Evolutionary conservation across 768 basidiomycete species (phyloP).

Genomic region (Suillus luteus): DNA sequence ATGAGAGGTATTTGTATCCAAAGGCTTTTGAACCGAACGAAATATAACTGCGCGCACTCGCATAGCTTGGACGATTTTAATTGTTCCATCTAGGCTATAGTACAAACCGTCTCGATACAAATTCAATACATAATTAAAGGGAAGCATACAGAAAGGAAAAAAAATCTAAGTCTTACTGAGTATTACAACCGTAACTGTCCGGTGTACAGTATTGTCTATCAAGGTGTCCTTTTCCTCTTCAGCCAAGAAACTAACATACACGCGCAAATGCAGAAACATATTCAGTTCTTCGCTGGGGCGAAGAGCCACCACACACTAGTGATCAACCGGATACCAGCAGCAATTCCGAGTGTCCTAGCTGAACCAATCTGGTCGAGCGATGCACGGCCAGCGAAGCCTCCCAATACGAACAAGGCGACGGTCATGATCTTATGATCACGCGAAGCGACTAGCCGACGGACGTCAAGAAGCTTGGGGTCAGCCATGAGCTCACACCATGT

Average conservation of each 20-base stretch:
- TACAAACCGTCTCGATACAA: background rate
- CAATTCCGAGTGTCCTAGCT: conserved; percentile 64
- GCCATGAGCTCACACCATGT: conserved; percentile 89
- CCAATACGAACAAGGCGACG: conserved; percentile 67
- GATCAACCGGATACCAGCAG: conserved; percentile 59
- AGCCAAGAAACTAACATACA: background rate
- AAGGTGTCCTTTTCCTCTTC: background rate
- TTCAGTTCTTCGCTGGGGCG: conserved; percentile 42
- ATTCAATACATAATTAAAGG: too few relatives aligned
- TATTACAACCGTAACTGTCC: background rate
- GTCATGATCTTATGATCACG: conserved; percentile 76
- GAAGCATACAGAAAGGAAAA: background rate
- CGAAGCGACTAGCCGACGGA: conserved; percentile 50
- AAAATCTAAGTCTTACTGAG: background rate
- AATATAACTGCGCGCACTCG: background rate
- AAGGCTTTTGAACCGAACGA: too few relatives aligned
- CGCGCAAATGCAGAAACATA: background rate
- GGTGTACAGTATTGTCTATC: background rate
- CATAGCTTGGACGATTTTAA: background rate
- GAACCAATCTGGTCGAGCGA: conserved; percentile 61
- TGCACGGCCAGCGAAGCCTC: conserved; percentile 68
- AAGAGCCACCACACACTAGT: conserved; percentile 68
- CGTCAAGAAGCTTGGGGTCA: conserved; percentile 73
- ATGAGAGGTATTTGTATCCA: too few relatives aligned
- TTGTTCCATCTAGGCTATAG: too few relatives aligned